phyloP scores from a whole-genome alignment of 2,329 filamentous ascomycete genomes.

The Aspergillus oerlinghausenensis region DNA sequence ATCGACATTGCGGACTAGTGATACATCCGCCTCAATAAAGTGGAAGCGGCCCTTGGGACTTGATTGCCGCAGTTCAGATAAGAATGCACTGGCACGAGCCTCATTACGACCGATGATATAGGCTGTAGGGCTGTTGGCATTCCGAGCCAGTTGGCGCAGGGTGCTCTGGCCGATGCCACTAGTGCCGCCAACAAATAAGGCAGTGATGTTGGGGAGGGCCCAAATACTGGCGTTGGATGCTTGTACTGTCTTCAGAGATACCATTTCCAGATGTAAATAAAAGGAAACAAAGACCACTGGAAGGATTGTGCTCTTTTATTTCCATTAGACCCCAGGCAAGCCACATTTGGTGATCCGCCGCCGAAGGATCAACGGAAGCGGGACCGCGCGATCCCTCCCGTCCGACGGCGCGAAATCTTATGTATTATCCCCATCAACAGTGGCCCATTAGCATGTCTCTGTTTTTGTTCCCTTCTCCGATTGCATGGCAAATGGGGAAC shows the following conservation, averaged over 20 bases:
- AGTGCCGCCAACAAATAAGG: conserved; percentile 52
- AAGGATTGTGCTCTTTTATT: not conserved
- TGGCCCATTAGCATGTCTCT: too few relatives aligned
- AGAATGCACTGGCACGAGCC: conserved; percentile 33
- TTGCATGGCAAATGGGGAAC: too few relatives aligned
- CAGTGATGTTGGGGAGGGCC: conserved; percentile 13
- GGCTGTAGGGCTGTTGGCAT: conserved; percentile 40
- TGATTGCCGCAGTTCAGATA: conserved; percentile 38
- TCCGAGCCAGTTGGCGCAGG: conserved; percentile 43
- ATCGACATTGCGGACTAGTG: conserved; percentile 50
- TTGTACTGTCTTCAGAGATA: not conserved
- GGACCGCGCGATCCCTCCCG: not conserved
- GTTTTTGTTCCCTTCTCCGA: too few relatives aligned
- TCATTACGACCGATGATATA: conserved; percentile 50
- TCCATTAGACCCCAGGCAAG: not conserved
- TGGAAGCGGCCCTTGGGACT: conserved; percentile 44
- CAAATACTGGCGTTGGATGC: not conserved
- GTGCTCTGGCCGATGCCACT: conserved; percentile 52
- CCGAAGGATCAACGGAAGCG: conserved; percentile 3
- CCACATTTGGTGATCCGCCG: conserved; percentile 2
- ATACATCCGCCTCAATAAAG: conserved; percentile 49
- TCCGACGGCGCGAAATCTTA: too few relatives aligned
- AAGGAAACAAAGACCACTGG: not conserved
- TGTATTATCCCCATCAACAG: too few relatives aligned
- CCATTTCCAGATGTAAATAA: not conserved